Evolutionary conservation across 2,329 filamentous ascomycete species (phyloP), one percentile per base, ranked within the genome.

Genomic region (Alternaria triticina): DNA sequence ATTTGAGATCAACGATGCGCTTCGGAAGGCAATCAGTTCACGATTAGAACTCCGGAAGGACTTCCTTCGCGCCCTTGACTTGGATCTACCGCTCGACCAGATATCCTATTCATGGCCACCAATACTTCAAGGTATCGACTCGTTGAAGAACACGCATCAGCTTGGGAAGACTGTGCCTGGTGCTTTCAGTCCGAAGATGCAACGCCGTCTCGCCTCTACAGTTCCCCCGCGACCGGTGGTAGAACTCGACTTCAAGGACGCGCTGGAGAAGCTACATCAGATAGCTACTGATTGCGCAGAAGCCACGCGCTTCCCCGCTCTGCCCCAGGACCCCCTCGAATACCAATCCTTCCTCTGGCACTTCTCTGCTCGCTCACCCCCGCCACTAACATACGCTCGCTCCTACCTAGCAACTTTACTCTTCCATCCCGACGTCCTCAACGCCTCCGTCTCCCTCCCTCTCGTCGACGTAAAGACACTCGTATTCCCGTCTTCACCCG

Each of bases 201-300:
- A 99, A 76, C 88, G 94, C n/a, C 91, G 91, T 66, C 85, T 99
- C 30, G 94, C 96, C 1, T 97, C 94, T 70, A 97, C 94, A 0
- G 94, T 97, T 72, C 96, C 96, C 5, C 96, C 96, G 8, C 88
- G 95, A 9, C 94, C 95, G 0, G 95, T 97, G 71, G 92, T 97
- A 11, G 86, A 93, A 57, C 83, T 94, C 3, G 88, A 87, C 25
- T 91, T 92, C 70, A 87, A 90, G 13, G 89, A 93, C 71, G 91
- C 94, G 0, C 87, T 91, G 66, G 82, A 82, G 20, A 90, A 92
- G 70, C 85, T 97, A 66, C 86, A 86, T 60, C 87, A 89, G 47
- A 81, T 97, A 27, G 91, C 91, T 65, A 83, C 87, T 59, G 93
- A 97, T 77, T 90, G 90, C 2, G 82, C 87, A 25, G 90, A 94